Conservation (phyloP, 192 early-diverging fungal genomes). For the Backusella sp. region DNA sequence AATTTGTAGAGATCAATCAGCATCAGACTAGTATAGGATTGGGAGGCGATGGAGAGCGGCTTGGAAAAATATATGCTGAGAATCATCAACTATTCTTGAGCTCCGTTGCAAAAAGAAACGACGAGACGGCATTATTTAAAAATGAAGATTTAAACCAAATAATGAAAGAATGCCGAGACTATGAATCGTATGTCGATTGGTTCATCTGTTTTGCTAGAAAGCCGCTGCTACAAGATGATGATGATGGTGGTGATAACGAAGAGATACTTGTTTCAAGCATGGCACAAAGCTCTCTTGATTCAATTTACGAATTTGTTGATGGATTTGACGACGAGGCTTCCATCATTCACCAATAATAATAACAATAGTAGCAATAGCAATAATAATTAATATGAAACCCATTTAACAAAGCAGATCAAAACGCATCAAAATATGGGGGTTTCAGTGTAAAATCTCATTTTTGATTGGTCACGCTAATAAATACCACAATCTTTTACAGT, state of each 20-base stretch:
- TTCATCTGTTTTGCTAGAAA: slow-evolving; percentile 23
- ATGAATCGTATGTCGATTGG: slow-evolving; percentile 18
- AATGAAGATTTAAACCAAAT: not conserved
- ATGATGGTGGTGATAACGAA: not conserved
- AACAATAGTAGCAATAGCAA: too few relatives aligned
- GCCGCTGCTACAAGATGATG: not conserved
- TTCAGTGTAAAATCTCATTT: too few relatives aligned
- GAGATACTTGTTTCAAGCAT: not conserved
- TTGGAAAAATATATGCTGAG: slow-evolving; percentile 8
- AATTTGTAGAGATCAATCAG: slow-evolving; percentile 16
- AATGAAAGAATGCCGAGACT: slow-evolving; percentile 10
- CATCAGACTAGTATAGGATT: not conserved
- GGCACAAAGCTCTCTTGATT: slow-evolving; percentile 9
- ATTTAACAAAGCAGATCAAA: too few relatives aligned
- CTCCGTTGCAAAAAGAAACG: not conserved
- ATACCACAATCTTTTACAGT: too few relatives aligned
- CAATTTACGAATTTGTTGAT: slow-evolving; percentile 24
- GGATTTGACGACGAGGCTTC: slow-evolving; percentile 12
- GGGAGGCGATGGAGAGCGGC: not conserved
- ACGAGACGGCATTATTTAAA: not conserved
- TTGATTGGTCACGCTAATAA: too few relatives aligned
- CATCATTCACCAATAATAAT: not conserved
- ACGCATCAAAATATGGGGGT: too few relatives aligned
- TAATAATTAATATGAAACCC: too few relatives aligned
- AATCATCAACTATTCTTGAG: slow-evolving; percentile 6